Evolutionary conservation across 768 basidiomycete species (phyloP), one percentile per base, ranked within the genome.

Genomic region (Amyloporia xantha): DNA sequence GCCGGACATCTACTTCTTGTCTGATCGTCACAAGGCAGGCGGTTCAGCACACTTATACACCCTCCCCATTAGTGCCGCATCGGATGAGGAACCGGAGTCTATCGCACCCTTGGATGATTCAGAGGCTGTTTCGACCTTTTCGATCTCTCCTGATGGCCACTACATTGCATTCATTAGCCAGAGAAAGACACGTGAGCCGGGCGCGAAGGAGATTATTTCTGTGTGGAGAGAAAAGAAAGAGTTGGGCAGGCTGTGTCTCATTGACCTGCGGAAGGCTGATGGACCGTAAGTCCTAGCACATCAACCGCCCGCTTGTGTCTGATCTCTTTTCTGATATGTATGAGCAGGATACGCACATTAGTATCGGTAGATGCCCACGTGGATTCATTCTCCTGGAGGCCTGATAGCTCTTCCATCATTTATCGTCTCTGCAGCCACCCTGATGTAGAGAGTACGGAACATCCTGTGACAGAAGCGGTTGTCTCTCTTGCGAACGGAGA

Each of bases 151-250:
- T 12, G 46, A 47, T 21, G 46, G 46, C 15, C 25, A 10, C 3
- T 7, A 10, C 15, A 3, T 47, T 26, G 46, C 46, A n/a, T 47
- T 38, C 46, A 47, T 35, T n/a, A 20, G n/a, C 30, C n/a, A 47
- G 46, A 4, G 2, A 11, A 7, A 26, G 20, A 24, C 27, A 19
- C 3, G 20, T n/a, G 33, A 45, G 5, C 6, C 33, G 37, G 36
- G 30, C 24, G 13, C 36, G 25, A 35, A 35, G 46, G 33, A 47
- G 3, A 3, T 5, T 24, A 47, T 47, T 20, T 5, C 33, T 9
- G 24, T 47, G 5, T 47, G 37, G 36, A 37, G 46, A 23, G 46
- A 47, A 10, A 39, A 47, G 46, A 47, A 35, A 12, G 37, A 47
- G 12, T 11, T 38, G 9, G 46, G 21, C 13, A 3, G 25, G 20